Conservation (phyloP, 2,329 filamentous ascomycete genomes). For the Ceratocystis destructans region DNA sequence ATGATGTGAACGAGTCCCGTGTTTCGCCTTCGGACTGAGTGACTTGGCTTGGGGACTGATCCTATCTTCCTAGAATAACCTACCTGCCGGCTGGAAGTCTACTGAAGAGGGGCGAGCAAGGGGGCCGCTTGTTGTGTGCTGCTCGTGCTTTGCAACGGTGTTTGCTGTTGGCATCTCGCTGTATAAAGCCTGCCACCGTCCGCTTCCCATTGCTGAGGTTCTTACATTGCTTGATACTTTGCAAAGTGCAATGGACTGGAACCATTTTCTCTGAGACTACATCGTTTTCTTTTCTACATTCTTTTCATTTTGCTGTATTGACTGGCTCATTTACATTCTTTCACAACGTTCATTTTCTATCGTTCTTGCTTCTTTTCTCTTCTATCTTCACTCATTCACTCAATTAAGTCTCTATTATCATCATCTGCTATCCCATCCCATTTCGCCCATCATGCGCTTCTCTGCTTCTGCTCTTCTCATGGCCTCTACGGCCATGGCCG, state of each 20-base stretch:
- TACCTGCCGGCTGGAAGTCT: not conserved
- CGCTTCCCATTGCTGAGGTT: not conserved
- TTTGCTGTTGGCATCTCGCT: not conserved
- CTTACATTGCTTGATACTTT: not conserved
- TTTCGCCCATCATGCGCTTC: slow-evolving; percentile 21
- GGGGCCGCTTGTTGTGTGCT: not conserved
- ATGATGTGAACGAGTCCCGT: slow-evolving; percentile 3
- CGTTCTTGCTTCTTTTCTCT: not conserved
- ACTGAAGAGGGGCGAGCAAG: not conserved
- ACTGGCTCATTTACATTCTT: slow-evolving; percentile 16
- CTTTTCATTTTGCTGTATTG: slow-evolving; percentile 12
- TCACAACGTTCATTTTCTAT: slow-evolving; percentile 6
- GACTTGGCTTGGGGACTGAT: not conserved
- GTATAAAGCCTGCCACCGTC: not conserved
- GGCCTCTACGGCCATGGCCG: slow-evolving; percentile 23
- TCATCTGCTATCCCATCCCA: not conserved
- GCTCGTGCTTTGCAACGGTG: too few relatives aligned
- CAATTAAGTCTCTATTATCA: not conserved
- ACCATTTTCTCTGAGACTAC: slow-evolving; percentile 11
- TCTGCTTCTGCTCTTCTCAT: slow-evolving; percentile 22
- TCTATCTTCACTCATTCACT: slow-evolving; percentile 7
- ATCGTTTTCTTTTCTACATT: slow-evolving; percentile 8
- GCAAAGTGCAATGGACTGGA: slow-evolving; percentile 15
- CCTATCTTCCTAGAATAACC: not conserved
- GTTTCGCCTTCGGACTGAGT: not conserved